Percentiles rank a stretch among this genome's conserved stretches.
phyloP scores from a whole-genome alignment of 2,329 filamentous ascomycete species.

The Leptodontidium sp. region DNA sequence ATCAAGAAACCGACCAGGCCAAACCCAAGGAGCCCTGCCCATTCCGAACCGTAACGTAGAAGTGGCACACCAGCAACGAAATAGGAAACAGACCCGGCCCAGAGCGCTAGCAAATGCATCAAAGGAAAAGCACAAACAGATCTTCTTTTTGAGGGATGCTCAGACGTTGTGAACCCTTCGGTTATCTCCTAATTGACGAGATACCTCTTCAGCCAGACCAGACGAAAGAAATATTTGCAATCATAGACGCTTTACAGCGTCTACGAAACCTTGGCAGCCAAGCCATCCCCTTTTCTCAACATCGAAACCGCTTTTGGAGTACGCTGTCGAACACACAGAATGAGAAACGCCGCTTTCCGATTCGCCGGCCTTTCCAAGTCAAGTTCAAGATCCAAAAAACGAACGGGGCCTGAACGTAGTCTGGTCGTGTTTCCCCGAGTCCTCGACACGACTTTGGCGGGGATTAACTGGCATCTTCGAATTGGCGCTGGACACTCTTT shows the following conservation, averaged over 20 bases:
- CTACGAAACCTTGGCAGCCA: slow-evolving; percentile 17
- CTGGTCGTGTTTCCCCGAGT: neutral
- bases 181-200: slow-evolving; percentile 19
- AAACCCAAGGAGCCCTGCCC: slow-evolving; percentile 25
- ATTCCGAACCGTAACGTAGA: slow-evolving; percentile 12
- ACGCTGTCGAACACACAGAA: neutral
- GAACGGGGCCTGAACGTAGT: neutral
- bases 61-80: slow-evolving; percentile 21
- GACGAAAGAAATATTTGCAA: slow-evolving; percentile 19
- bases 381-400: slow-evolving; percentile 4
- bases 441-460: slow-evolving; percentile 23
- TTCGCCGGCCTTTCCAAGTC: slow-evolving; percentile 9
- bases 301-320: slow-evolving; percentile 12
- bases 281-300: neutral
- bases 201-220: slow-evolving; percentile 25
- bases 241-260: slow-evolving; percentile 3
- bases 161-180: slow-evolving; percentile 14
- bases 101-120: slow-evolving; percentile 44
- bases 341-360: neutral
- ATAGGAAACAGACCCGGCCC: slow-evolving; percentile 26
- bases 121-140: slow-evolving; percentile 40
- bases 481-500: neutral
- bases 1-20: slow-evolving; percentile 26
- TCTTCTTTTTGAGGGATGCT: slow-evolving; percentile 29
- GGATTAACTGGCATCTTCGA: neutral